Evolutionary conservation across 495 filamentous ascomycete species (phyloP), one percentile per base, ranked within the genome.

Genomic region (Talaromyces stipitatus): DNA sequence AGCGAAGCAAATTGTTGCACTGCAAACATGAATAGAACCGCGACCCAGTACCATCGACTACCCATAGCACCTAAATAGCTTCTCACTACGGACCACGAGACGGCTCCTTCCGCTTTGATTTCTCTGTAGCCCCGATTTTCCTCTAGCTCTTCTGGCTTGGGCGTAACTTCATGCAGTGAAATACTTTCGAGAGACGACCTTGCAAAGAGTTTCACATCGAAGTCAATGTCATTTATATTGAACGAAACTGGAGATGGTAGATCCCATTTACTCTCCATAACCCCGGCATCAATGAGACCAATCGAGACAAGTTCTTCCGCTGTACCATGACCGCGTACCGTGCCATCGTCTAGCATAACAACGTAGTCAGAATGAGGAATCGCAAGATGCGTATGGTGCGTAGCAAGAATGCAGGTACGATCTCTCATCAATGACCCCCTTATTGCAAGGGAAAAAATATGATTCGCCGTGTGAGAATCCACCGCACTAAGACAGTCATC

Each of bases 401-500:
- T 92, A 7, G 88, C 88, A 14, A 92, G 65, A 46, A 92, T 87
- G 30, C 88, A 74, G 2, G 88, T 92, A 28, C 88, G 74, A 0
- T 82, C 83, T 18, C 70, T 58, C 38, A 83, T 82, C 3, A 92
- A 66, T 26, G 84, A 78, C 3, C 88, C 88, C 12, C 78, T 85
- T 2, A 92, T 69, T 54, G 84, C 84, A 43, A 86, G 78, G 58
- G 91, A 85, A 58, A 89, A 88, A 28, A 91, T 81, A 61, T 88
- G 85, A 27, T 82, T 78, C 7, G 87, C 88, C 26, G 90, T 88
- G 62, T 90, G 86, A 18, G 86, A 68, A 58, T 81, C 75, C 6
- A 80, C 63, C 10, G 71, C 74, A 57, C 83, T 86, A 69, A 92
- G 91, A 52, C 91, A 90, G 61, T 92, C 88, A 60, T 92, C 88